phyloP scores from a whole-genome alignment of 345 rosid species.

The Melastoma malabathricum region DNA sequence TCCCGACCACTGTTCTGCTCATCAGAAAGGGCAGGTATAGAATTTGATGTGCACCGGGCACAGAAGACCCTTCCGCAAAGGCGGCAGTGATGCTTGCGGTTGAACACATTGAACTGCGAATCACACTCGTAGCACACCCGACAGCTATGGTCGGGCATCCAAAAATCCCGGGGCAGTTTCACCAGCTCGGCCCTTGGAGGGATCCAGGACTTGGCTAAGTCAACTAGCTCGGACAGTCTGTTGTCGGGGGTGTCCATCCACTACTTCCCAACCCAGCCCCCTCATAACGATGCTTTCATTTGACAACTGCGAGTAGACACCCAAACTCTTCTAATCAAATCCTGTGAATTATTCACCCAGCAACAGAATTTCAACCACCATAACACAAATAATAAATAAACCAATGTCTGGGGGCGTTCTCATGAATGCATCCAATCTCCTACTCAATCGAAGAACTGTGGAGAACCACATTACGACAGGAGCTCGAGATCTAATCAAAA shows the following conservation, averaged over 20 bases:
- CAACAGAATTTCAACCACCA: too few species aligned
- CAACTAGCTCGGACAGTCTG: constrained; percentile 57
- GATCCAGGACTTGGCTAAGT: constrained; percentile 65
- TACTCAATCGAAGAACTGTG: too few species aligned
- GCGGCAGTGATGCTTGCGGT: constrained; percentile 91
- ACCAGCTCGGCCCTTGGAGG: constrained; percentile 55
- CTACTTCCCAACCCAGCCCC: constrained; percentile 40
- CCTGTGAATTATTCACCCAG: too few species aligned
- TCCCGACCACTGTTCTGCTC: constrained; percentile 37
- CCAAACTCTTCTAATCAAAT: background rate
- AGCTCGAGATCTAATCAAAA: too few species aligned
- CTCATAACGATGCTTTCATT: constrained; percentile 56
- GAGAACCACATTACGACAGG: too few species aligned
- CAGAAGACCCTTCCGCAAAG: constrained; percentile 86
- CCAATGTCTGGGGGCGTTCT: too few species aligned
- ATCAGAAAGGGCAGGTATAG: constrained; percentile 53
- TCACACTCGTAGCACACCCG: constrained; percentile 95
- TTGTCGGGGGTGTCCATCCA: constrained; percentile 74
- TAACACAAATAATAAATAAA: too few species aligned
- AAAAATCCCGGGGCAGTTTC: constrained; percentile 65
- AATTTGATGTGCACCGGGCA: constrained; percentile 71
- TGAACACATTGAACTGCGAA: constrained; percentile 72
- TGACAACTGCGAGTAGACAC: constrained; percentile 14
- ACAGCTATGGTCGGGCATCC: constrained; percentile 99
- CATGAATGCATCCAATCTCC: too few species aligned